Conservation (phyloP, 2,329 filamentous ascomycete species). For the Leptographium wingfieldii region DNA sequence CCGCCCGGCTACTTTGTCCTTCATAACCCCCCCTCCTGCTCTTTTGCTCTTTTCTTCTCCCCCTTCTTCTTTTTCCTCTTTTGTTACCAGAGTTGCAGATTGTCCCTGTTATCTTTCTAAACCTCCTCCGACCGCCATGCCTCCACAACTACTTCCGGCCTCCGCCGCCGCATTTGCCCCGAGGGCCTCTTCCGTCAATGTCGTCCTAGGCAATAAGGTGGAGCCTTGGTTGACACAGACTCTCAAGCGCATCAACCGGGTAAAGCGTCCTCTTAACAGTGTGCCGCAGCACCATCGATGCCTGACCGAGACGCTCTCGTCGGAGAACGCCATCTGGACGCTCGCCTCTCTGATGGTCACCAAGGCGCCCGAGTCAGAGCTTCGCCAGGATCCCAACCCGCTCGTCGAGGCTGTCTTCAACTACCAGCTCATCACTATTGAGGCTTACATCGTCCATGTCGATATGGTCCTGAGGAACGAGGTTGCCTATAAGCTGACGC, state of each 20-base stretch:
- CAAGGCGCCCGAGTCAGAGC: slow-evolving; percentile 75
- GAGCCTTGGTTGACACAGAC: slow-evolving; percentile 96
- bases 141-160: slow-evolving; percentile 82
- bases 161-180: slow-evolving; percentile 95
- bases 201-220: slow-evolving; percentile 82
- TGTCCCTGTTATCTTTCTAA: slow-evolving; percentile 16
- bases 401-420: slow-evolving; percentile 81
- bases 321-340: slow-evolving; percentile 84
- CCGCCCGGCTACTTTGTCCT: slow-evolving; percentile 10
- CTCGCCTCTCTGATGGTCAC: slow-evolving; percentile 85
- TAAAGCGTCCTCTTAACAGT: slow-evolving; percentile 95
- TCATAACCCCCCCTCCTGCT: neutral
- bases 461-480: slow-evolving; percentile 98
- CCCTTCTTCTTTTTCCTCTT: neutral
- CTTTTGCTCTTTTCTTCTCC: neutral
- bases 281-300: slow-evolving; percentile 91
- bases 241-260: slow-evolving; percentile 88
- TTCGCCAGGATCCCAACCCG: slow-evolving; percentile 69
- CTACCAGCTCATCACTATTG: slow-evolving; percentile 84
- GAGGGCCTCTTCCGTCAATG: slow-evolving; percentile 77
- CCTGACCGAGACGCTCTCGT: slow-evolving; percentile 87
- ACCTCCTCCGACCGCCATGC: slow-evolving; percentile 38
- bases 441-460: slow-evolving; percentile 97
- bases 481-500: slow-evolving; percentile 94
- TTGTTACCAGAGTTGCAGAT: slow-evolving; percentile 1